These are phyloP conservation scores for Neofusicoccum parvum DNA, from an alignment of 2,329 filamentous ascomycete species.

Conservation along the genomic window DNA sequence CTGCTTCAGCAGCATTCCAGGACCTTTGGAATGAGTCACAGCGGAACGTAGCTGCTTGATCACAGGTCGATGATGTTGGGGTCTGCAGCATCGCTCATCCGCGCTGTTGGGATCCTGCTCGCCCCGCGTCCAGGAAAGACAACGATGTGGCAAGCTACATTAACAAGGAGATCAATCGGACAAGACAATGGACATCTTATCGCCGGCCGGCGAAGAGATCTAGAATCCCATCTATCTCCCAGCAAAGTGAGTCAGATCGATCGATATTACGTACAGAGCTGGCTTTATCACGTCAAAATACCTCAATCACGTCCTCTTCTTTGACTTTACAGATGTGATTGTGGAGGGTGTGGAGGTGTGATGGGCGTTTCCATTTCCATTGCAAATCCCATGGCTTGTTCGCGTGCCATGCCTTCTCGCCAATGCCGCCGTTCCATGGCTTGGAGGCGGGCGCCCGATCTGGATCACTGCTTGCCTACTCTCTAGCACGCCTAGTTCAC, in stretches of 20 bases:
- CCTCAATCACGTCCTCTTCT: neutral
- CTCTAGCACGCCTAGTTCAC: too few relatives aligned
- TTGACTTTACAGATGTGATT: neutral
- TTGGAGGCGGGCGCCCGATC: neutral
- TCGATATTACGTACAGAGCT: neutral
- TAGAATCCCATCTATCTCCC: neutral
- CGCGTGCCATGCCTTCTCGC: neutral
- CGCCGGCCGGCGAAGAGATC: neutral
- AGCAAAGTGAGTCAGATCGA: neutral
- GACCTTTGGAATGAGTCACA: neutral
- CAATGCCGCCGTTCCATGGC: neutral
- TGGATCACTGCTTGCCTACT: neutral
- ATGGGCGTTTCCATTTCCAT: neutral
- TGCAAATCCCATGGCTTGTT: neutral
- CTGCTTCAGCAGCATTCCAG: neutral
- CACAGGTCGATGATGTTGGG: neutral
- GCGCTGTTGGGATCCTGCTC: neutral
- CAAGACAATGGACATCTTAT: neutral
- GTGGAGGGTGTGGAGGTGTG: too few relatives aligned
- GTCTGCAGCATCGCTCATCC: neutral
- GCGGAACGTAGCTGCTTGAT: neutral
- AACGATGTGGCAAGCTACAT: neutral
- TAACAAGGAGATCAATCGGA: neutral
- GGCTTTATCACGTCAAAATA: neutral
- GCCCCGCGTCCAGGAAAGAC: neutral